These are phyloP conservation scores for Arthrobotrys sinensis DNA, from an alignment of 2,329 filamentous ascomycete genomes.

Conservation along the genomic window DNA sequence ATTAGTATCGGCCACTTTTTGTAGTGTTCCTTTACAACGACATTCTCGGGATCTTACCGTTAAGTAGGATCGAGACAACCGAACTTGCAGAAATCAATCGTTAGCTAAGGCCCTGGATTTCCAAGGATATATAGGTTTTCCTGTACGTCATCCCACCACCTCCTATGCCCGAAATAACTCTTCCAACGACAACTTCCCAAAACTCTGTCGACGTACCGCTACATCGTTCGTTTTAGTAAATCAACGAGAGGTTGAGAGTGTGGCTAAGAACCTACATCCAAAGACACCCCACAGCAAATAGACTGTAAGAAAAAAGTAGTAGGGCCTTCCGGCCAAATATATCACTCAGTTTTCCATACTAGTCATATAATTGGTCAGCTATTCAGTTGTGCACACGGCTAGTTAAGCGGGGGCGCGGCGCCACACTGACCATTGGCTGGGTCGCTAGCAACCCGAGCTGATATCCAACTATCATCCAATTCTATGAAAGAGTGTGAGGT, in stretches of 20 bases:
- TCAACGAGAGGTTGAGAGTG: too few species aligned
- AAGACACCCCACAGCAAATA: conserved; percentile 78
- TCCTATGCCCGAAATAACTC: conserved; percentile 66
- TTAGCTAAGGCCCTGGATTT: background rate
- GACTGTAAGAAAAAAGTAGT: conserved; percentile 75
- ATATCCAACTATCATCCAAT: conserved; percentile 60
- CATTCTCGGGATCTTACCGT: conserved; percentile 67
- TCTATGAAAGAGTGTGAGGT: conserved; percentile 16
- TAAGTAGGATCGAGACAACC: conserved; percentile 72
- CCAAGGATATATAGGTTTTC: background rate
- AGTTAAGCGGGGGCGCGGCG: background rate
- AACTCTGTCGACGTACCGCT: conserved; percentile 57
- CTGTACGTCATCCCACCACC: conserved; percentile 63
- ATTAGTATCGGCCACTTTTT: conserved; percentile 67
- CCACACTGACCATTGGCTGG: conserved; percentile 50
- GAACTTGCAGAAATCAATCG: conserved; percentile 8
- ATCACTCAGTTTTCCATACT: conserved; percentile 80
- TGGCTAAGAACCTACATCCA: conserved; percentile 64
- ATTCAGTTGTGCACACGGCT: conserved; percentile 67
- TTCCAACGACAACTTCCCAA: conserved; percentile 49
- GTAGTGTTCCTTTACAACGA: background rate
- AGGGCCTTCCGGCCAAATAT: conserved; percentile 79
- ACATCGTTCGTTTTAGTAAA: conserved; percentile 1
- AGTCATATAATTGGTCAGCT: conserved; percentile 80
- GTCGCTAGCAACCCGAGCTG: conserved; percentile 49